Evolutionary conservation across 805 yeast genomes (phyloP).

Genomic region (Wickerhamiella lipophila): DNA sequence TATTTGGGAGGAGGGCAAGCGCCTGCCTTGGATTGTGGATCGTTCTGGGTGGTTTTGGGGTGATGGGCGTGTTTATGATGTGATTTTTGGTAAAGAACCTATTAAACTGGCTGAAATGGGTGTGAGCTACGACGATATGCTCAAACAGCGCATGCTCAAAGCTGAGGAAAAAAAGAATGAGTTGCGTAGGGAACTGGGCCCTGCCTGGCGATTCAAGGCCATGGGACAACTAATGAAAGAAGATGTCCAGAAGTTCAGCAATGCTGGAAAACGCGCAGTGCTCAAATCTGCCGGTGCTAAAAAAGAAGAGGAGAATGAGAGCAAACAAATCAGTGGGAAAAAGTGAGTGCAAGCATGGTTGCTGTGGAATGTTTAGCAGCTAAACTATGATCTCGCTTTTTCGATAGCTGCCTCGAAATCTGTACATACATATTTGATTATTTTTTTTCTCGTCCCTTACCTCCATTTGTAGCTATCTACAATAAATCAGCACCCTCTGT

Average conservation of each 20-base stretch:
- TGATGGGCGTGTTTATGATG: slow-evolving; percentile 75
- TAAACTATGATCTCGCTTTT: no score
- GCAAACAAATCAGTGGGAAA: background rate
- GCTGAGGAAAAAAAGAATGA: slow-evolving; percentile 39
- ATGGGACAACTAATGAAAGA: slow-evolving; percentile 34
- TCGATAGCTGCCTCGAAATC: background rate
- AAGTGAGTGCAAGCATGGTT: background rate
- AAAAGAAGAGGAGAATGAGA: background rate
- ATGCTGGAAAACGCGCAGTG: slow-evolving; percentile 20
- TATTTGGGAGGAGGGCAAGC: slow-evolving; percentile 43
- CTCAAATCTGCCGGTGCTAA: slow-evolving; percentile 11
- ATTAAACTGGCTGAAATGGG: slow-evolving; percentile 67
- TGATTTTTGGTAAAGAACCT: slow-evolving; percentile 66
- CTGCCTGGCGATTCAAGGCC: slow-evolving; percentile 47
- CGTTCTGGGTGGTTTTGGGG: slow-evolving; percentile 88
- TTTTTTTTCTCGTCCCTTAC: background rate
- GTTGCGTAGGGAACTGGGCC: slow-evolving; percentile 43
- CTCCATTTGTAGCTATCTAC: background rate
- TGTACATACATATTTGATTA: background rate
- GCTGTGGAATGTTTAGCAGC: no score
- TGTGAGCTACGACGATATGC: slow-evolving; percentile 46
- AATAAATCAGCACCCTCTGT: background rate
- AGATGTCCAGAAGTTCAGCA: slow-evolving; percentile 29
- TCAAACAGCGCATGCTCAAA: slow-evolving; percentile 37
- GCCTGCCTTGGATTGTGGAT: slow-evolving; percentile 65